These are phyloP conservation scores for Fusarium sp. DNA, from an alignment of 2,329 filamentous ascomycete genomes.

Conservation along the genomic window DNA sequence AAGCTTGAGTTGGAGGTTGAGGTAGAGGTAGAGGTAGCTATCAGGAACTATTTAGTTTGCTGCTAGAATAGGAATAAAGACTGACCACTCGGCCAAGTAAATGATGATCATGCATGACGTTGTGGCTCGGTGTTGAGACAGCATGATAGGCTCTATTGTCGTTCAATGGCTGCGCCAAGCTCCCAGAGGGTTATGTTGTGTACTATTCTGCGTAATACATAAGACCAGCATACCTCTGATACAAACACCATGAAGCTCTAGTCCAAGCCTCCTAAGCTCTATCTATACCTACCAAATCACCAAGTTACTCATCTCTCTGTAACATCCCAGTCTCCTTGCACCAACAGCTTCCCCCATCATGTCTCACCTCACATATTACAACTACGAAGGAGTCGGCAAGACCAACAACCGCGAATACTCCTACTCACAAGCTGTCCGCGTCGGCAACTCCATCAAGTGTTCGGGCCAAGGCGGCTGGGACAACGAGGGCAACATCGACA, in stretches of 20 bases:
- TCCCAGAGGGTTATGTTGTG: not conserved
- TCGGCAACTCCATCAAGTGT: constrained; percentile 42
- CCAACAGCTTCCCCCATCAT: constrained; percentile 34
- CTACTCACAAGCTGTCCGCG: constrained; percentile 43
- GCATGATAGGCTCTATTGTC: constrained; percentile 5
- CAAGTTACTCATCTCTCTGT: not conserved
- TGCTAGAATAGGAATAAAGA: constrained; percentile 22
- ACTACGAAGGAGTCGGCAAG: constrained; percentile 52
- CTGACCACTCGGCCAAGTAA: constrained; percentile 12
- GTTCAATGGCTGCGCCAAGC: constrained; percentile 17
- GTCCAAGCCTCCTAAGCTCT: not conserved
- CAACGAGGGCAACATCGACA: constrained; percentile 37
- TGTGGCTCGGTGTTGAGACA: not conserved
- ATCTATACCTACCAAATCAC: not conserved
- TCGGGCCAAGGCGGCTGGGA: constrained; percentile 47
- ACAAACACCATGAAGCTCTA: not conserved
- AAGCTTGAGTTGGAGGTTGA: too few relatives aligned
- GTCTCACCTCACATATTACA: constrained; percentile 52
- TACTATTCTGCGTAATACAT: constrained; percentile 22
- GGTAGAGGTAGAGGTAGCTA: not conserved
- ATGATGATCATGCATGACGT: constrained; percentile 5
- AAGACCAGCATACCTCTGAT: constrained; percentile 12
- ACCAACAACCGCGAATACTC: constrained; percentile 44
- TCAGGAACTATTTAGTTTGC: not conserved
- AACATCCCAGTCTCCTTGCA: not conserved